phyloP scores from a whole-genome alignment of 2,329 filamentous ascomycete species.

The Gyromitra esculenta region DNA sequence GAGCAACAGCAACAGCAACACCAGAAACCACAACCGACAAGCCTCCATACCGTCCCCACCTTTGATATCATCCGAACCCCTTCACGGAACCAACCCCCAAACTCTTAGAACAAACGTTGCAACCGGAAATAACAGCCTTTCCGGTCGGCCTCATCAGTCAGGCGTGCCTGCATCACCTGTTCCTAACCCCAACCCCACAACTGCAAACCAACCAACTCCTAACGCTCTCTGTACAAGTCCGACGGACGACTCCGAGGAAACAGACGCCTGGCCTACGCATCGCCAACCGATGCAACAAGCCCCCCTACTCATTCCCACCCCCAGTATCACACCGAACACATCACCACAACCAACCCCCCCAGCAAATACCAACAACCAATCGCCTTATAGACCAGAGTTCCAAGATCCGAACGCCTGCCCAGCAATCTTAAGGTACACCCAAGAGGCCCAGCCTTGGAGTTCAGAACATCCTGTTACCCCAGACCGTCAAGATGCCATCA shows the following conservation, averaged over 20 bases:
- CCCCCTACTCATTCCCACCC: not conserved
- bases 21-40: not conserved
- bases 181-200: not conserved
- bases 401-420: not conserved
- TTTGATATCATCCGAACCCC: not conserved
- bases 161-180: no score
- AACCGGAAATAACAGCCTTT: not conserved
- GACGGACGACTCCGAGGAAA: no score
- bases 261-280: not conserved
- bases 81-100: not conserved
- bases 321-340: not conserved
- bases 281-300: not conserved
- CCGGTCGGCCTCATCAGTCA: not conserved
- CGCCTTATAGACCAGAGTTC: not conserved
- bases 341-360: not conserved
- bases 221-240: not conserved
- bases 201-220: not conserved
- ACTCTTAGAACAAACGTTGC: not conserved
- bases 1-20: not conserved
- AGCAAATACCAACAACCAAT: not conserved
- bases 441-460: slow-evolving; percentile 14
- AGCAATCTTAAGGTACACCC: not conserved
- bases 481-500: not conserved
- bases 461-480: not conserved
- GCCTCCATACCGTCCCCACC: not conserved